Conservation (phyloP, 495 filamentous ascomycete genomes). For the Aspergillus incahuasiensis region DNA sequence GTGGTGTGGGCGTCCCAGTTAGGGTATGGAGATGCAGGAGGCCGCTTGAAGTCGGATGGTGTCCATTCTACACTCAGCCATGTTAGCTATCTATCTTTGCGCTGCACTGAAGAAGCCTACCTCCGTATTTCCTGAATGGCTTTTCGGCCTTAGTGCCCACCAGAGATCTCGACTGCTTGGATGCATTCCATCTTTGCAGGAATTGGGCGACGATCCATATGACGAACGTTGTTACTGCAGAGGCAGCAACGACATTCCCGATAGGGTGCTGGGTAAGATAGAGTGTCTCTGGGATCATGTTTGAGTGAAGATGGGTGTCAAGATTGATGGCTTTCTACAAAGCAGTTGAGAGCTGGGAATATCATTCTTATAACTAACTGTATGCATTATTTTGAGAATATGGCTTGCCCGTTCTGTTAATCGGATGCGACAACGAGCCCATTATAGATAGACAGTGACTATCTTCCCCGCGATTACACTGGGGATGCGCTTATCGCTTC, state of each 20-base stretch:
- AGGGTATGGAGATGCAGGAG: conserved; percentile 60
- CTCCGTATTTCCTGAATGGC: conserved; percentile 24
- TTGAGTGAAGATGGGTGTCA: background rate
- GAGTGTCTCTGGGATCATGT: conserved; percentile 9
- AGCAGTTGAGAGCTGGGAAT: background rate
- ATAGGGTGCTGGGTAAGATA: conserved; percentile 9
- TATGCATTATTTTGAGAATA: background rate
- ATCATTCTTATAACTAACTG: conserved; percentile 1
- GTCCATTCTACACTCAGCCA: conserved; percentile 54
- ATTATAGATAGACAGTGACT: background rate
- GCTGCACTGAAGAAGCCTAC: conserved; percentile 17
- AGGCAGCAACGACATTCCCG: conserved; percentile 19
- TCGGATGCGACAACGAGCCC: conserved; percentile 25
- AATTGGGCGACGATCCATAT: conserved; percentile 19
- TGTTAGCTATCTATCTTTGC: background rate
- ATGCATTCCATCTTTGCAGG: conserved; percentile 23
- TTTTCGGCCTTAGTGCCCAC: conserved; percentile 17
- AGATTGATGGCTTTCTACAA: background rate
- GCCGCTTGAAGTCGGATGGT: conserved; percentile 63
- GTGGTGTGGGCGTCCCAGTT: conserved; percentile 68
- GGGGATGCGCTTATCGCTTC: conserved; percentile 1
- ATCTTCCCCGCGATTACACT: conserved; percentile 4
- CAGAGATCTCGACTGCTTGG: conserved; percentile 20
- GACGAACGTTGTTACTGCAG: conserved; percentile 22
- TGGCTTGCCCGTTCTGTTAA: conserved; percentile 28